Evolutionary conservation across 345 rosid species (phyloP).

Genomic region (Triadica sebifera): DNA sequence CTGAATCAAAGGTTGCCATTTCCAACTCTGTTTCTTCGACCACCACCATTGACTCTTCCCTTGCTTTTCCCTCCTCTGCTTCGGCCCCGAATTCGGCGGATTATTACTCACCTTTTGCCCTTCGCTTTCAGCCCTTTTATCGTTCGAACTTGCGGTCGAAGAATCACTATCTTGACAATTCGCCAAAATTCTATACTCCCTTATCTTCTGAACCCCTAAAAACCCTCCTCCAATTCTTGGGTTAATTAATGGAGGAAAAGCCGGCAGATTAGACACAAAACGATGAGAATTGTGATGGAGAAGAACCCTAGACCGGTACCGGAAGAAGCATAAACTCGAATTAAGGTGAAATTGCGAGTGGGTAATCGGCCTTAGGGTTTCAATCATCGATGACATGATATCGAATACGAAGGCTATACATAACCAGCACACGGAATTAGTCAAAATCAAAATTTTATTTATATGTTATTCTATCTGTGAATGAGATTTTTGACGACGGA

Average conservation of each 20-base stretch:
- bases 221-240: constrained; percentile 1
- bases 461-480: background rate
- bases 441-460: background rate
- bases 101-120: constrained; percentile 25
- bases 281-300: constrained; percentile 32
- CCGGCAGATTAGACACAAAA: constrained; percentile 25
- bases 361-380: constrained; percentile 36
- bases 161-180: constrained; percentile 72
- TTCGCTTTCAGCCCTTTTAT: constrained; percentile 41
- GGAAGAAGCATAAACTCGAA: constrained; percentile 32
- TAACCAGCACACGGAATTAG: constrained; percentile 2
- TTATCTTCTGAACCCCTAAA: constrained; percentile 30
- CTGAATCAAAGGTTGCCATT: constrained; percentile 79
- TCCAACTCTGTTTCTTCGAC: constrained; percentile 63
- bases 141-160: constrained; percentile 28
- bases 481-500: background rate
- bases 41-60: constrained; percentile 56
- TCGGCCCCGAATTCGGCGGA: constrained; percentile 38
- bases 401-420: constrained; percentile 26
- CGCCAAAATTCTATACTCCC: constrained; percentile 41
- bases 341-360: constrained; percentile 24
- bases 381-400: constrained; percentile 41
- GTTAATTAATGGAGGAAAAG: constrained; percentile 17
- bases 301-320: constrained; percentile 41
- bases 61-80: constrained; percentile 52